A percentile compares a stretch with the other conserved stretches of the same genome.
Evolutionary conservation across 169 alveolate species (phyloP).

Genomic region (Eimeria tenella): DNA sequence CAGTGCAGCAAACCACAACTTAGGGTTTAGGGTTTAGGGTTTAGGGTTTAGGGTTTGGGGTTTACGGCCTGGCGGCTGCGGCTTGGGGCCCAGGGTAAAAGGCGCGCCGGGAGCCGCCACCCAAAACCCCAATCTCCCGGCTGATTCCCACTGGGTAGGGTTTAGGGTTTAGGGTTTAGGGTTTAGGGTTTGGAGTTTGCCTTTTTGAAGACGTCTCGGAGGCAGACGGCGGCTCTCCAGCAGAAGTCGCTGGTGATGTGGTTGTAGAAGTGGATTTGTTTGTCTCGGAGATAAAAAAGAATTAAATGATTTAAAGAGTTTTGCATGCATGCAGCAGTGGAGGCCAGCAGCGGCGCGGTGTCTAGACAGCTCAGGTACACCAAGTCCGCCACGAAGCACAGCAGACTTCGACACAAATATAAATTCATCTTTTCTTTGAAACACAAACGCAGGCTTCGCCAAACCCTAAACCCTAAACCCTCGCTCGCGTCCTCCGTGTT

Average conservation of each 20-base stretch:
- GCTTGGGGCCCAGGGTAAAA: too few species aligned
- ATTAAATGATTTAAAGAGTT: not conserved
- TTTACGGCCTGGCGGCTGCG: too few species aligned
- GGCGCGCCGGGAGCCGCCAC: too few species aligned
- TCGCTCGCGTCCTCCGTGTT: not conserved
- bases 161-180: too few species aligned
- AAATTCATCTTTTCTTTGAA: not conserved
- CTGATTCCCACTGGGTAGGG: too few species aligned
- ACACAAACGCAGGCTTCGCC: not conserved
- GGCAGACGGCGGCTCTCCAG: constrained; percentile 51
- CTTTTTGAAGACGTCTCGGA: constrained; percentile 24
- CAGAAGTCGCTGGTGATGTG: not conserved
- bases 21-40: too few species aligned
- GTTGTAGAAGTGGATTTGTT: not conserved
- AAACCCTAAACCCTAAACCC: not conserved
- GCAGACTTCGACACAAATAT: not conserved
- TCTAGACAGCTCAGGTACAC: constrained; percentile 39
- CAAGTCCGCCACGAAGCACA: constrained; percentile 13
- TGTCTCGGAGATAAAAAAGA: not conserved
- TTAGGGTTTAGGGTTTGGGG: too few species aligned
- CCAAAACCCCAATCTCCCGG: too few species aligned
- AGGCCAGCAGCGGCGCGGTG: not conserved
- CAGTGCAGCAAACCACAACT: too few species aligned
- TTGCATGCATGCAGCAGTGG: not conserved
- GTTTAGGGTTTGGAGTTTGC: not conserved